These are phyloP conservation scores for Tilletiopsis washingtonensis DNA, from an alignment of 1,284 basidiomycete genomes.

Conservation along the genomic window DNA sequence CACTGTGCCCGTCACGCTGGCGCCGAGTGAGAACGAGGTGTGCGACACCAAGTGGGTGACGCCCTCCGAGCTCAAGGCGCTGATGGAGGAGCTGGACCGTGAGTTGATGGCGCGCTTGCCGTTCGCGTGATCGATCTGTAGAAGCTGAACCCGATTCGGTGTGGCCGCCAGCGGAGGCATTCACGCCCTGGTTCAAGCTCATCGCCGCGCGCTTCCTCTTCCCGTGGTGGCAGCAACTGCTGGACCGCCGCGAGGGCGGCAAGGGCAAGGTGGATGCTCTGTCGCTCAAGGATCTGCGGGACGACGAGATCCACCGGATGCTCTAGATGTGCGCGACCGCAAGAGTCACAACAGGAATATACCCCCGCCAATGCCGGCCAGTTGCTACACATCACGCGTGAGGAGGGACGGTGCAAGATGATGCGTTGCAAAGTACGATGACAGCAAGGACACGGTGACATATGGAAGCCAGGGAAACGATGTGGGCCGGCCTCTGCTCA, in stretches of 20 bases:
- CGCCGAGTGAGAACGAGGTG: conserved; percentile 84
- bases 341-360: too few species aligned
- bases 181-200: conserved; percentile 99
- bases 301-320: conserved; percentile 43
- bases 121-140: too few species aligned
- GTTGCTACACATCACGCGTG: too few species aligned
- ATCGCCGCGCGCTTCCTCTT: conserved; percentile 95
- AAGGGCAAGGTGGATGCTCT: conserved; percentile 25
- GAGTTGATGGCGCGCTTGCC: conserved; percentile 22
- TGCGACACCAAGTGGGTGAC: conserved; percentile 83
- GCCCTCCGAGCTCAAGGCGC: conserved; percentile 75
- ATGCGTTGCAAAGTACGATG: too few species aligned
- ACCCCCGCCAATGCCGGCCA: too few species aligned
- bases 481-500: too few species aligned
- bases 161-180: conserved; percentile 75
- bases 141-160: not conserved
- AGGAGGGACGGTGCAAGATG: too few species aligned
- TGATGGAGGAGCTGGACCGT: conserved; percentile 68
- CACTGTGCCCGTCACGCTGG: conserved; percentile 77
- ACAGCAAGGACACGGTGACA: too few species aligned
- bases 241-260: conserved; percentile 51
- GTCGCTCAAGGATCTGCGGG: conserved; percentile 22
- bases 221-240: conserved; percentile 93
- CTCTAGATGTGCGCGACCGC: too few species aligned
- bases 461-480: too few species aligned